Evolutionary conservation across 768 basidiomycete species (phyloP).

Genomic region (Zangia roseola): DNA sequence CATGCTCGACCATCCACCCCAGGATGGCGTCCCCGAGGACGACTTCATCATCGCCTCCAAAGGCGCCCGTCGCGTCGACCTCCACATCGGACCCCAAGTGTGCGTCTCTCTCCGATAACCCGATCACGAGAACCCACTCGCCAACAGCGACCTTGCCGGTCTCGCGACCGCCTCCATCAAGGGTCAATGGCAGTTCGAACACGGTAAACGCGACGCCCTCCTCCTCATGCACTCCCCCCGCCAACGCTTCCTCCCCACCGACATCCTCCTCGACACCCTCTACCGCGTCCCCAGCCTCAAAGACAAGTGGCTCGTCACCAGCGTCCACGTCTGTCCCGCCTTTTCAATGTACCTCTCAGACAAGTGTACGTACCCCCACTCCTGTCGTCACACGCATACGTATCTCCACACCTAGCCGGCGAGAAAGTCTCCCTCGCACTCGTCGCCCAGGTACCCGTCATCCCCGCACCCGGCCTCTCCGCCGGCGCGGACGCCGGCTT

Average conservation of each 20-base stretch:
- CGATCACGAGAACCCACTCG: not conserved
- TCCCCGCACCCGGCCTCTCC: constrained; percentile 1
- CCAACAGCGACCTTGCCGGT: constrained; percentile 18
- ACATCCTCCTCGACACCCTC: constrained; percentile 25
- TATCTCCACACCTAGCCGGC: constrained; percentile 13
- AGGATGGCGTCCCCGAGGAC: constrained; percentile 16
- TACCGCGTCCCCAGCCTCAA: constrained; percentile 22
- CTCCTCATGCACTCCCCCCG: constrained; percentile 35
- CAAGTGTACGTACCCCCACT: constrained; percentile 13
- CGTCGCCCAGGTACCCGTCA: constrained; percentile 11
- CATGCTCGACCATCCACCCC: constrained; percentile 16
- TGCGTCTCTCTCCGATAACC: constrained; percentile 10
- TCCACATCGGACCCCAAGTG: constrained; percentile 17
- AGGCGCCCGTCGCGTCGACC: constrained; percentile 15
- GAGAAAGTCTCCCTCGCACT: constrained; percentile 27
- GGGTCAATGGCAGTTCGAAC: constrained; percentile 35
- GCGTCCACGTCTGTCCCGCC: constrained; percentile 31
- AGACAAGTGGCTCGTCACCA: constrained; percentile 35
- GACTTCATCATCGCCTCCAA: constrained; percentile 24
- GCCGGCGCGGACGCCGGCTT: constrained; percentile 13
- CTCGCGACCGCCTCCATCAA: constrained; percentile 32
- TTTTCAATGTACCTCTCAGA: constrained; percentile 34
- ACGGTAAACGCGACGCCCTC: constrained; percentile 33
- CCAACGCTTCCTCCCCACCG: constrained; percentile 14
- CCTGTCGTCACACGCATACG: not conserved